phyloP scores from a whole-genome alignment of 805 yeast genomes.

The Isabelozyma gotoi region DNA sequence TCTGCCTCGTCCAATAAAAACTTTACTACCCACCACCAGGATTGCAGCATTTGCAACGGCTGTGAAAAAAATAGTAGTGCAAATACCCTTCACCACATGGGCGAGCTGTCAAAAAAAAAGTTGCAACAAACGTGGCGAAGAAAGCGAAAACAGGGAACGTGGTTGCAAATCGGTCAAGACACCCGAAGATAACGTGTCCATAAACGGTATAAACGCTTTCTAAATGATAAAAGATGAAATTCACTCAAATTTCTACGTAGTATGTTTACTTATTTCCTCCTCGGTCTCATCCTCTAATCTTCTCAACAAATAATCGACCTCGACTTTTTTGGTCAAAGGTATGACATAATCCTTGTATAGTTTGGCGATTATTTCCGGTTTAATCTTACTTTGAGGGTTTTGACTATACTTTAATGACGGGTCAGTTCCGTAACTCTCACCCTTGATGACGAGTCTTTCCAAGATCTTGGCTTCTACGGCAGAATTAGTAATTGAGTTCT shows the following conservation, averaged over 20 bases:
- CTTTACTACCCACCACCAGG: no score
- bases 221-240: no score
- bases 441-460: conserved; percentile 75
- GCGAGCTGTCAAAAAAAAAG: not conserved
- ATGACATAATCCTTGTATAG: conserved; percentile 87
- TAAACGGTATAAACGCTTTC: no score
- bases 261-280: conserved; percentile 2
- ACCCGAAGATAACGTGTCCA: no score
- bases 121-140: not conserved
- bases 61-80: conserved; percentile 1
- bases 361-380: conserved; percentile 77
- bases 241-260: no score
- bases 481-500: conserved; percentile 77
- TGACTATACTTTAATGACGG: conserved; percentile 76
- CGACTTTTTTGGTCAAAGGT: conserved; percentile 93
- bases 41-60: not conserved
- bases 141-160: conserved; percentile 2
- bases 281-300: conserved; percentile 64
- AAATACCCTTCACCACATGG: not conserved
- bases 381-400: conserved; percentile 67
- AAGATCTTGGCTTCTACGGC: conserved; percentile 86
- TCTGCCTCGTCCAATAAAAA: not conserved
- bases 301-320: conserved; percentile 84
- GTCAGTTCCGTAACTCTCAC: conserved; percentile 83
- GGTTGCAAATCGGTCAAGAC: conserved; percentile 4